Conservation (phyloP, 164 flowering plant species). For the Brasenia schreberi region DNA sequence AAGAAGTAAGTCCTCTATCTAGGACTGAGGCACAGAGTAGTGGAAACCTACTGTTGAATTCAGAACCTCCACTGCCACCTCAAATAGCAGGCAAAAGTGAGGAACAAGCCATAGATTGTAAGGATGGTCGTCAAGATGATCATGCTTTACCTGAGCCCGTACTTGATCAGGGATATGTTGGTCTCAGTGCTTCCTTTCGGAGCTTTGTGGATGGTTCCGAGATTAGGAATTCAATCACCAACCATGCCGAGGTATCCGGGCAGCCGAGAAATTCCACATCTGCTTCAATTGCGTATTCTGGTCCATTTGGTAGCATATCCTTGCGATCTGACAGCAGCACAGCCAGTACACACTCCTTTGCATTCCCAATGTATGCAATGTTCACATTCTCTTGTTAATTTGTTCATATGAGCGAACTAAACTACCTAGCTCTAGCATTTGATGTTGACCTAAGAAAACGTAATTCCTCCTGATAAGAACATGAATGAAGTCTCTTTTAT, state of each 20-base stretch:
- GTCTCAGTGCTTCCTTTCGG: not conserved
- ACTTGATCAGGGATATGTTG: not conserved
- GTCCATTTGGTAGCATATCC: conserved; percentile 50
- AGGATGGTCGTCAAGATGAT: not conserved
- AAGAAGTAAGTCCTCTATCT: not conserved
- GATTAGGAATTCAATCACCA: not conserved
- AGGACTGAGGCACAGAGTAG: not conserved
- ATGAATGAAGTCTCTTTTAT: no score
- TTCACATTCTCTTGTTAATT: not conserved
- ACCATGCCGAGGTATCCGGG: not conserved
- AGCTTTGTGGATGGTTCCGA: not conserved
- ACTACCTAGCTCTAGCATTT: no score
- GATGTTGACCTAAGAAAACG: no score
- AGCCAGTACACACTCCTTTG: conserved; percentile 52
- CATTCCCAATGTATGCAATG: conserved; percentile 44
- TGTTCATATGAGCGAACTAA: not conserved
- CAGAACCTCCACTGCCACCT: not conserved
- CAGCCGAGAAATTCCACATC: conserved; percentile 15
- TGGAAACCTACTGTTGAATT: no score
- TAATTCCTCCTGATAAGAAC: no score
- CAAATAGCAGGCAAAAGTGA: not conserved
- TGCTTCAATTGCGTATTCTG: conserved; percentile 35
- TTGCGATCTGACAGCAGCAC: conserved; percentile 32
- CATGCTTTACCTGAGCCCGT: not conserved
- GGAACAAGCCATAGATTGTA: not conserved